These are phyloP conservation scores for Comarum palustre DNA, from an alignment of 306 rosid species.

Conservation along the genomic window DNA sequence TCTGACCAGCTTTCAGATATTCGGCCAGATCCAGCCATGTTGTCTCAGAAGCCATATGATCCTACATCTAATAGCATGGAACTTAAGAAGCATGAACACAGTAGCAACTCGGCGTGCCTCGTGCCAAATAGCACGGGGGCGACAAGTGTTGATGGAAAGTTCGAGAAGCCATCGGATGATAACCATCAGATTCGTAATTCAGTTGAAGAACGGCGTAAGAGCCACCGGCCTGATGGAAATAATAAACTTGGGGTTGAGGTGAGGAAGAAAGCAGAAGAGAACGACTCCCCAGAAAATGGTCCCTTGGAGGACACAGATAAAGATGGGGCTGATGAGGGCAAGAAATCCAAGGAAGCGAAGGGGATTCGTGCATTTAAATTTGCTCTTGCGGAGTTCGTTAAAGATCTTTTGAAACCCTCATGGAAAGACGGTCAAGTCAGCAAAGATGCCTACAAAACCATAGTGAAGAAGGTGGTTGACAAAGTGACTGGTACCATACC, in stretches of 20 bases:
- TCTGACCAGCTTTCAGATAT: slow-evolving; percentile 38
- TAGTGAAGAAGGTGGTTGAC: slow-evolving; percentile 92
- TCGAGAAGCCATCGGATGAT: slow-evolving; percentile 33
- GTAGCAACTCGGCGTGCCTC: slow-evolving; percentile 28
- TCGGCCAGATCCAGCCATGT: slow-evolving; percentile 44
- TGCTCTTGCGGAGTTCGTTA: slow-evolving; percentile 79
- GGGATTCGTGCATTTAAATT: slow-evolving; percentile 75
- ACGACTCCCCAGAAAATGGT: slow-evolving; percentile 37
- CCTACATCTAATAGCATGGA: slow-evolving; percentile 48
- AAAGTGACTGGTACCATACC: slow-evolving; percentile 73
- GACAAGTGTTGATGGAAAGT: slow-evolving; percentile 30
- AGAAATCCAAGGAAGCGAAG: slow-evolving; percentile 73
- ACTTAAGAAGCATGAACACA: slow-evolving; percentile 42
- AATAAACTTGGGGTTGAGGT: slow-evolving; percentile 38
- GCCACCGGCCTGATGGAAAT: slow-evolving; percentile 38
- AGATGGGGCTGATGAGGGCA: slow-evolving; percentile 56
- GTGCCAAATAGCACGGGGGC: slow-evolving; percentile 26
- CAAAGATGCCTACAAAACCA: slow-evolving; percentile 83
- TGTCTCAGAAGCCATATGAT: slow-evolving; percentile 49
- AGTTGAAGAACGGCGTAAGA: slow-evolving; percentile 39
- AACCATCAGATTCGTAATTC: slow-evolving; percentile 32
- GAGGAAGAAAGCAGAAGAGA: slow-evolving; percentile 37
- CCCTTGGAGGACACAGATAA: slow-evolving; percentile 45
- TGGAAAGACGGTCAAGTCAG: slow-evolving; percentile 89
- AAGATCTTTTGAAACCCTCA: slow-evolving; percentile 86